Base-by-base conservation (phyloP, 352 stramenopile genomes). In the Pythium rhizo-oryzae region DNA sequence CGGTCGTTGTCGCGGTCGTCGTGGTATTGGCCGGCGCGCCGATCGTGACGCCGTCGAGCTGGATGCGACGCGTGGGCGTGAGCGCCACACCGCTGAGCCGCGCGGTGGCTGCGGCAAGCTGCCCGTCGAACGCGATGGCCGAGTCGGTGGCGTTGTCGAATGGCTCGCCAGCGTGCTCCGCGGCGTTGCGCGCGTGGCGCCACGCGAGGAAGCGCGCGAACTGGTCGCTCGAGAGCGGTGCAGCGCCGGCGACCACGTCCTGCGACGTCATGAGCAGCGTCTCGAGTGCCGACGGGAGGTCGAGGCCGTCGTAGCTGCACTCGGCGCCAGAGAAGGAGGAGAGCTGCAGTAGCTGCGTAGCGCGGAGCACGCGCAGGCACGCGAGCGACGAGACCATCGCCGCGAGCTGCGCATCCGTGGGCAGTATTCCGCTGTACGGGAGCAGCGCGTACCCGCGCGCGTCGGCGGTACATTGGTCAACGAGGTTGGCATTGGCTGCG, bases 241-340 rank as follows among this genome's bases (percentile, higher is more conserved):
- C n/a, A 11, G 62, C 62, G 0, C 65, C 69, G 1, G 76, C 47
- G 0, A 61, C 67, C 53, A 91, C 62, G 24, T 84, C 80, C 37
- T 80, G 61, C 1, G 79, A 85, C 44, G 85, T 87, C 67, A 85
- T 85, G 37, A 92, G 74, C 25, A 92, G 51, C 57, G 81, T 87
- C 69, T 92, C 84, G 47, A 84, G 79, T 39, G 76, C 72, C 8
- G 84, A 79, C n/a, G 75, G 77, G 51, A 90, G 63, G 21, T 76
- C 76, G 63, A 92, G 70, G 19, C 80, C 62, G 44, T 79, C 63
- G 15, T 91, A 57, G 50, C 78, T 79, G 23, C 84, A 92, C 50
- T 84, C 77, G 11, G 78, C 24, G 18, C 25, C 55, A 8, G 82
- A 62, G 33, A 89, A 51, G 37, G n/a, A n/a, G n/a, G n/a, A n/a